Conservation (phyloP, 371 early-diverging fungal species). For the Lichtheimia corymbifera region DNA sequence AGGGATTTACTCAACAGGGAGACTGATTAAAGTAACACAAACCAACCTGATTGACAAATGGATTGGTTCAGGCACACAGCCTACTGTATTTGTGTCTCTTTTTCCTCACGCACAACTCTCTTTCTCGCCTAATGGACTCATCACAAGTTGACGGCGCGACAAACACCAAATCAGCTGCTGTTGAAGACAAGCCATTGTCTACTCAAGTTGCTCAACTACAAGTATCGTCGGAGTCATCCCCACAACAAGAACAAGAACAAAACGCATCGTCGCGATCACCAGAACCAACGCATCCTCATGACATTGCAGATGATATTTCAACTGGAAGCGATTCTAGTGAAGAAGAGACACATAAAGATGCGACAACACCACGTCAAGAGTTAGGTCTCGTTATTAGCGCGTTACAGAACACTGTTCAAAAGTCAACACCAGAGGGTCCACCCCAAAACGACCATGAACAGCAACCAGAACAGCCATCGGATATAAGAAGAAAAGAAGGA, state of each 20-base stretch:
- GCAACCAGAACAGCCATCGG: not conserved
- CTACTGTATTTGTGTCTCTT: no score
- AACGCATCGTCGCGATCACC: not conserved
- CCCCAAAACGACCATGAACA: not conserved
- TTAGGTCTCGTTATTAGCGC: slow-evolving; percentile 23
- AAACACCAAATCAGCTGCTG: slow-evolving; percentile 1
- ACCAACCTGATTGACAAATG: no score
- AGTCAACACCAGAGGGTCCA: not conserved
- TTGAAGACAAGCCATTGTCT: not conserved
- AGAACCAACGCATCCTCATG: not conserved
- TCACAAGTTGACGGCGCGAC: not conserved
- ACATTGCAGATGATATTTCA: slow-evolving; percentile 16
- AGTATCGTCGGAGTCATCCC: slow-evolving; percentile 11
- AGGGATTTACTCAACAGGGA: not conserved
- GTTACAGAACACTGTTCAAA: slow-evolving; percentile 16
- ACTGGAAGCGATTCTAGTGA: slow-evolving; percentile 20
- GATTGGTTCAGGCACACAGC: no score
- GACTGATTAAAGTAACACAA: not conserved
- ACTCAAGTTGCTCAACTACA: slow-evolving; percentile 6
- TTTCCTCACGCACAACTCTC: not conserved
- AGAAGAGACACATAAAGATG: slow-evolving; percentile 2
- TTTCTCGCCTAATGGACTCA: slow-evolving; percentile 3
- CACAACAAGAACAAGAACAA: not conserved
- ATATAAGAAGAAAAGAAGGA: not conserved
- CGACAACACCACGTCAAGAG: slow-evolving; percentile 14